phyloP scores from a whole-genome alignment of 305 asterid genomes.

The Fraxinus albicans region DNA sequence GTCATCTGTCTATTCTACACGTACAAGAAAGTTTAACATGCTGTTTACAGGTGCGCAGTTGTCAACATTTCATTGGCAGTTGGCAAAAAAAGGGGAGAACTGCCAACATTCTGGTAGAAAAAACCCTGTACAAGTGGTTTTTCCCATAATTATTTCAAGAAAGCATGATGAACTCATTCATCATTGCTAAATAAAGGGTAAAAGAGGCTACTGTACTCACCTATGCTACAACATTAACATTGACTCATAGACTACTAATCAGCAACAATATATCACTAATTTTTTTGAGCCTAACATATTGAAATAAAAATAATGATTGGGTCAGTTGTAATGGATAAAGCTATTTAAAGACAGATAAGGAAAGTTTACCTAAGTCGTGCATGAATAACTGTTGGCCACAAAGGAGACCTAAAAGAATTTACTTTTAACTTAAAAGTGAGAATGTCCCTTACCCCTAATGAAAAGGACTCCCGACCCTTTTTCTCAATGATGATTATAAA shows the following conservation, averaged over 20 bases:
- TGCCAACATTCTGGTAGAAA: background rate
- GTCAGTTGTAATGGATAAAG: constrained; percentile 33
- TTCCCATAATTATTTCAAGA: constrained; percentile 15
- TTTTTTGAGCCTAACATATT: constrained; percentile 24
- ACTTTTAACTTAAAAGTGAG: constrained; percentile 38
- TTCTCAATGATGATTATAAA: constrained; percentile 39
- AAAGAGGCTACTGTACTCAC: constrained; percentile 29
- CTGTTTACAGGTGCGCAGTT: background rate
- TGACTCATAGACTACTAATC: constrained; percentile 26
- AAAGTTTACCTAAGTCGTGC: constrained; percentile 57
- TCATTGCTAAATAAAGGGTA: constrained; percentile 28
- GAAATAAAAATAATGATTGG: constrained; percentile 30
- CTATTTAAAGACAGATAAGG: constrained; percentile 34
- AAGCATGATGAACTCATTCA: constrained; percentile 30
- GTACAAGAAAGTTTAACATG: background rate
- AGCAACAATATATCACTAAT: constrained; percentile 30
- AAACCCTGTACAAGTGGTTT: background rate
- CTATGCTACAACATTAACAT: constrained; percentile 21
- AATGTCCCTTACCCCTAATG: constrained; percentile 33
- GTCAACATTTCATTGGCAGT: background rate
- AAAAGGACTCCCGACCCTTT: constrained; percentile 25
- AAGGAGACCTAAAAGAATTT: constrained; percentile 67
- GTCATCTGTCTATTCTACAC: too few species aligned
- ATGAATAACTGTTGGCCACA: constrained; percentile 61
- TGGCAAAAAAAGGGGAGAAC: background rate